phyloP scores from a whole-genome alignment of 163 green algal genomes.

The Scenedesmus sp. region DNA sequence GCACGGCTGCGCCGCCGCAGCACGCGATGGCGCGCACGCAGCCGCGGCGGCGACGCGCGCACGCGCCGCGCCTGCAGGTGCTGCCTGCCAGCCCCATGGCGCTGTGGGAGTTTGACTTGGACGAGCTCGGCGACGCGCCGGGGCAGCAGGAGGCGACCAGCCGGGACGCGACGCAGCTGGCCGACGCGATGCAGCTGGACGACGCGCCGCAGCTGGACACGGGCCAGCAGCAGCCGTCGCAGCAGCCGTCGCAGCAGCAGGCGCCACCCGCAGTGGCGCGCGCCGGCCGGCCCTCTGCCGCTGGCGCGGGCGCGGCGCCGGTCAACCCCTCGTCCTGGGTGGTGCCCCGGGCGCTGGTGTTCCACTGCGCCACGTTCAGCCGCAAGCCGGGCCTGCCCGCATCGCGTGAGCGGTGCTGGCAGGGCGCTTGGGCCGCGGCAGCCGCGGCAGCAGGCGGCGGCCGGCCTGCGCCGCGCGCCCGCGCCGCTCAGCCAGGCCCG shows the following conservation, averaged over 20 bases:
- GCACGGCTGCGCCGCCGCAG: too few species aligned
- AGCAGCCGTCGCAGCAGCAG: conserved; percentile 22
- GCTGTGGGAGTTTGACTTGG: conserved; percentile 32
- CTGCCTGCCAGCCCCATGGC: conserved; percentile 9
- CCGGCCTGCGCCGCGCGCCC: too few species aligned
- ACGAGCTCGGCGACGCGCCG: too few species aligned
- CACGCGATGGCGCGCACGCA: too few species aligned
- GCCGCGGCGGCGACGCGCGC: too few species aligned
- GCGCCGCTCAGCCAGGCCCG: too few species aligned
- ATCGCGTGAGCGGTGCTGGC: conserved; percentile 59
- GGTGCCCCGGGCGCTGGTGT: conserved; percentile 58
- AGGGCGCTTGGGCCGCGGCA: too few species aligned
- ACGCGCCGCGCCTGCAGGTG: too few species aligned
- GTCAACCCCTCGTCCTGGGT: conserved; percentile 59
- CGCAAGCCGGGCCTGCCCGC: conserved; percentile 57
- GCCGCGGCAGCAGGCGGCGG: too few species aligned
- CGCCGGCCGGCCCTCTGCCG: not conserved
- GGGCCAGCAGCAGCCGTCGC: conserved; percentile 1
- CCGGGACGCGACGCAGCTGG: too few species aligned
- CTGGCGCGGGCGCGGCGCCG: conserved; percentile 11
- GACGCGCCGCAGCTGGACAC: not conserved
- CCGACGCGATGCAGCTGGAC: too few species aligned
- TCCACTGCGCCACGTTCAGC: conserved; percentile 74
- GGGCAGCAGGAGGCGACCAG: too few species aligned
- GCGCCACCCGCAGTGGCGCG: not conserved